Percentiles rank a stretch among this genome's conserved stretches.
Conservation (phyloP, 768 basidiomycete species). For the Phaffia tasmanica region DNA sequence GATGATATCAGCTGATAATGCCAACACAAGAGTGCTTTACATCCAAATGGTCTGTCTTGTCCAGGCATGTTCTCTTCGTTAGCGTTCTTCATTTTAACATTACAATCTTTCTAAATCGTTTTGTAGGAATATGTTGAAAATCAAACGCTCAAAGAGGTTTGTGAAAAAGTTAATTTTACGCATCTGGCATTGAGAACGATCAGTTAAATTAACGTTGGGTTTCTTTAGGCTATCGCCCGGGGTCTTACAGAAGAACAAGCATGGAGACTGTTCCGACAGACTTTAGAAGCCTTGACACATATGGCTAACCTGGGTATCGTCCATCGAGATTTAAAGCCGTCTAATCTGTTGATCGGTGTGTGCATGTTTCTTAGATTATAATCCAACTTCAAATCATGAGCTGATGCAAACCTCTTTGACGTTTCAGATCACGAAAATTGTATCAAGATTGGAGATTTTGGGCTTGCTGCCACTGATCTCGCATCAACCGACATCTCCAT, state of each 20-base stretch:
- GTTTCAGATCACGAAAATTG: conserved; percentile 35
- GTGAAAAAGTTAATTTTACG: conserved; percentile 2
- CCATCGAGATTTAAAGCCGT: conserved; percentile 70
- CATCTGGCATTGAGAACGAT: conserved; percentile 10
- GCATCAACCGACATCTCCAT: conserved; percentile 27
- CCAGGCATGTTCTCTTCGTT: background rate
- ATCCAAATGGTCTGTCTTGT: conserved; percentile 69
- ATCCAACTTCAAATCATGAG: background rate
- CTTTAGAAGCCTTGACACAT: conserved; percentile 77
- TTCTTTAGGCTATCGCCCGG: conserved; percentile 55
- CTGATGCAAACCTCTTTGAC: background rate
- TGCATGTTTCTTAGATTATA: background rate
- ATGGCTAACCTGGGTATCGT: conserved; percentile 75
- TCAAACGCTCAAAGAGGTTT: conserved; percentile 76
- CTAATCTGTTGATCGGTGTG: conserved; percentile 86
- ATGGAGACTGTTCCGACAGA: conserved; percentile 82
- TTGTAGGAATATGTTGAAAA: conserved; percentile 74
- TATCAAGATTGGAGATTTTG: conserved; percentile 74
- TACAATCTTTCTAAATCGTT: background rate
- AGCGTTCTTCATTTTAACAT: background rate
- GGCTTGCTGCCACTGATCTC: conserved; percentile 42
- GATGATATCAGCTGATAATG: conserved; percentile 2
- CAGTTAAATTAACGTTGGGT: background rate
- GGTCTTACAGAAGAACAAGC: conserved; percentile 72
- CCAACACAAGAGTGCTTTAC: conserved; percentile 54